A percentile compares a stretch with the other conserved stretches of the same genome.
These are phyloP conservation scores for Globisporangium cystogenes DNA, from an alignment of 352 stramenopile species.

Conservation along the genomic window DNA sequence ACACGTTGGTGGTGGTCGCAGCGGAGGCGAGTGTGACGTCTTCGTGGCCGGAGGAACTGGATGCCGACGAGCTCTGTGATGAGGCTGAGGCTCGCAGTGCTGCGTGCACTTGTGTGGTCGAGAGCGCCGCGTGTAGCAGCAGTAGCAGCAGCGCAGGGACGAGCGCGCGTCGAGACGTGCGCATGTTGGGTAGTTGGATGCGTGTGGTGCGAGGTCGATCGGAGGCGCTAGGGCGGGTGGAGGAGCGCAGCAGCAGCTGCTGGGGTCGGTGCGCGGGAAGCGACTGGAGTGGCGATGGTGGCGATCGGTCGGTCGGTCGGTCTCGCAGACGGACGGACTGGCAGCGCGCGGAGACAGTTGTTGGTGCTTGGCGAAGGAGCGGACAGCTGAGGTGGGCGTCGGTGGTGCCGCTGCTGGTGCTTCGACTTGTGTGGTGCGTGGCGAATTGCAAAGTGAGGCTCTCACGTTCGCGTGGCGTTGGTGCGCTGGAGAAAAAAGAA, in stretches of 20 bases:
- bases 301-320: not conserved
- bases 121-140: not conserved
- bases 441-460: conserved; percentile 7
- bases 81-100: not conserved
- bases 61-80: not conserved
- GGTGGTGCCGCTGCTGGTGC: not conserved
- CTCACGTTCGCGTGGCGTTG: not conserved
- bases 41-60: not conserved
- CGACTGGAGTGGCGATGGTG: conserved; percentile 3
- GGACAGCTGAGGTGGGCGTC: too few species aligned
- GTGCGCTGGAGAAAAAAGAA: too few species aligned
- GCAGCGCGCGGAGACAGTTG: not conserved
- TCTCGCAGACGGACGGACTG: not conserved
- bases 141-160: not conserved
- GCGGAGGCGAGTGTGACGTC: not conserved
- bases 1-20: not conserved
- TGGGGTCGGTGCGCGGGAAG: not conserved
- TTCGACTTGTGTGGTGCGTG: conserved; percentile 3
- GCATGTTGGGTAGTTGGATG: not conserved
- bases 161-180: not conserved
- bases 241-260: conserved; percentile 9
- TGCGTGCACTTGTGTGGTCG: not conserved
- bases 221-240: conserved; percentile 2
- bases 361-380: not conserved
- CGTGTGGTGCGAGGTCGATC: not conserved